A percentile compares a stretch with the other conserved stretches of the same genome.
Evolutionary conservation across 306 rosid genomes (phyloP).

Genomic region (Carpinus fangiana): DNA sequence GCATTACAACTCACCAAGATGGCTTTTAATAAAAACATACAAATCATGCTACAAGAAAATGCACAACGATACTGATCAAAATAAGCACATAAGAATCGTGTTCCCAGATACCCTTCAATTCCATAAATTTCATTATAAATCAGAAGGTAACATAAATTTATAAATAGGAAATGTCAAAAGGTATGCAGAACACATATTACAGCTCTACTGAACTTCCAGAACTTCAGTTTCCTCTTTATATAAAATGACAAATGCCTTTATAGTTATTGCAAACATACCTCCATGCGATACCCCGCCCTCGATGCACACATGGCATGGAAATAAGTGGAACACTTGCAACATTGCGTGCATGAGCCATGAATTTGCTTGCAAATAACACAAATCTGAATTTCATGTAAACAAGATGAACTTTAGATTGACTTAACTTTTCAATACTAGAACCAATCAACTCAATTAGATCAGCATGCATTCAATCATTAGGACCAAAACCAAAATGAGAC

Average conservation of each 20-base stretch:
- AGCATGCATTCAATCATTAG: background rate
- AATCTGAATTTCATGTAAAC: constrained; percentile 62
- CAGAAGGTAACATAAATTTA: background rate
- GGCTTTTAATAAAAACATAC: background rate
- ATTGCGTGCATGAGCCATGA: constrained; percentile 97
- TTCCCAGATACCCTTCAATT: background rate
- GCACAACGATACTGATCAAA: background rate
- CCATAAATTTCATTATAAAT: background rate
- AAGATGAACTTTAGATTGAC: constrained; percentile 26
- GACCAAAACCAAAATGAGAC: constrained; percentile 21
- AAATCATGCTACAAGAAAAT: background rate
- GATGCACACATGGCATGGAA: constrained; percentile 99
- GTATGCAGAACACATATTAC: background rate
- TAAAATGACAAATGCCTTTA: background rate
- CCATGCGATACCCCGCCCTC: constrained; percentile 99
- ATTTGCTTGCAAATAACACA: constrained; percentile 98
- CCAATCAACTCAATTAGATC: constrained; percentile 1
- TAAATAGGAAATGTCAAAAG: background rate
- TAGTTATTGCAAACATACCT: constrained; percentile 50
- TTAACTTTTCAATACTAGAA: constrained; percentile 14
- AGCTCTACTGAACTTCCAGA: background rate
- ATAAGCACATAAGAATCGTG: background rate
- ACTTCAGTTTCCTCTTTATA: background rate
- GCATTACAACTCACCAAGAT: background rate
- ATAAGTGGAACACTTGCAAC: constrained; percentile 98